These are phyloP conservation scores for Rostrohypoxylon terebratum DNA, from an alignment of 495 filamentous ascomycete species.

Conservation along the genomic window DNA sequence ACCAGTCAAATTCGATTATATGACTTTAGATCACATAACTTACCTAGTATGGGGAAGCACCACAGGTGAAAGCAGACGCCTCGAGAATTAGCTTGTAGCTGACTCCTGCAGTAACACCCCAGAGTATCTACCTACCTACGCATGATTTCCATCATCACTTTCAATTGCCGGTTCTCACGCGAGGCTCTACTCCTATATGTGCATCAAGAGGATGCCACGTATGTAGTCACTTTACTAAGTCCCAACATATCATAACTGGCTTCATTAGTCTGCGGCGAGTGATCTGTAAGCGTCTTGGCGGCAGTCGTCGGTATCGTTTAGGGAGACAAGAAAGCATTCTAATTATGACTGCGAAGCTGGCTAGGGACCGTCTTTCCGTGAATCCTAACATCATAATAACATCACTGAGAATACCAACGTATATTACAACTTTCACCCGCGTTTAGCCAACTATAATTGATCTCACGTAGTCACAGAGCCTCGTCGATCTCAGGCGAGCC, in stretches of 20 bases:
- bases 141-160: not conserved
- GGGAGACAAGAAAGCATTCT: not conserved
- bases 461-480: not conserved
- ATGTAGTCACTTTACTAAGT: not conserved
- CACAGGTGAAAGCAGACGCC: not conserved
- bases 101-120: not conserved
- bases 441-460: not conserved
- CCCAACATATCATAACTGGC: not conserved
- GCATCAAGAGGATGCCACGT: not conserved
- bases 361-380: not conserved
- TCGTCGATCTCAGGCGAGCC: too few species aligned
- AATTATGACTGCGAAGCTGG: not conserved
- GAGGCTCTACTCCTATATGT: not conserved
- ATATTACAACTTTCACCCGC: too few species aligned
- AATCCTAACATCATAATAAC: too few species aligned
- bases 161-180: not conserved
- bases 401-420: too few species aligned
- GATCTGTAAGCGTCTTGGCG: conserved; percentile 1
- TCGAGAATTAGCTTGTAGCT: not conserved
- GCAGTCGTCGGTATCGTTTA: not conserved
- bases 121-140: not conserved
- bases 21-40: not conserved
- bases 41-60: not conserved
- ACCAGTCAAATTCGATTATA: not conserved
- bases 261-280: not conserved